Base-by-base conservation (phyloP, 768 basidiomycete genomes). In the Kwoniella dejecticola region DNA sequence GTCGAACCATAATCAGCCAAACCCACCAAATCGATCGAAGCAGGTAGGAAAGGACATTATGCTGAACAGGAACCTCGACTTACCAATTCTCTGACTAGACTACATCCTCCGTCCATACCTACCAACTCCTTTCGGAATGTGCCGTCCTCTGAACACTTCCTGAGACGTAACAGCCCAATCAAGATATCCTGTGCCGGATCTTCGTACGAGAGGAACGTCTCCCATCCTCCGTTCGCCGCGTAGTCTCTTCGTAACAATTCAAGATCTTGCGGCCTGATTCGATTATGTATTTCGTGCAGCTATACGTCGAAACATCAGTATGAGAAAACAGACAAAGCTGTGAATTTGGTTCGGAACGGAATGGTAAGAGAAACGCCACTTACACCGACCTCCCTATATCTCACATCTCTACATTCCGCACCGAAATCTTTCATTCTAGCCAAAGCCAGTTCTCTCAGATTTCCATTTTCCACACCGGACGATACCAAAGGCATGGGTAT, bases 381-480 rank as follows among this genome's bases (percentile, higher is more conserved):
- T 81, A 94, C 92, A 46, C 96, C 96, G 60, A 99, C 96, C 84
- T 99, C 96, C 47, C 96, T 88, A 81, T 89, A 97, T 58, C 96
- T 86, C 36, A 99, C 95, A 78, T 99, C 96, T 59, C 96, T 86
- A 78, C 96, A 99, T 65, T 93, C 91, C 29, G 90, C 91, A 13
- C 96, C 96, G 79, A 99, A 96, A 77, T 99, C 96, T 80, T 95
- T 97, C 94, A 99, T 95, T 33, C 96, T 86, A 67, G 92, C 94
- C 30, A 98, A 82, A 41, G 96, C 95, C 40, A 99, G 83, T 79
- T 99, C 96, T 54, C 96, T 87, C 62, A 99, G 81, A 78, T 99
- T 99, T 0, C 96, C 96, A 78, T 97, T 98, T 79, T 98, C 95
- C 70, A 94, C 97, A 4, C 96, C 95, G 65, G 92, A 96, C 5